A percentile compares a stretch with the other conserved stretches of the same genome.
Conservation (phyloP, 768 basidiomycete genomes). For the Leccinum disarticulatum region DNA sequence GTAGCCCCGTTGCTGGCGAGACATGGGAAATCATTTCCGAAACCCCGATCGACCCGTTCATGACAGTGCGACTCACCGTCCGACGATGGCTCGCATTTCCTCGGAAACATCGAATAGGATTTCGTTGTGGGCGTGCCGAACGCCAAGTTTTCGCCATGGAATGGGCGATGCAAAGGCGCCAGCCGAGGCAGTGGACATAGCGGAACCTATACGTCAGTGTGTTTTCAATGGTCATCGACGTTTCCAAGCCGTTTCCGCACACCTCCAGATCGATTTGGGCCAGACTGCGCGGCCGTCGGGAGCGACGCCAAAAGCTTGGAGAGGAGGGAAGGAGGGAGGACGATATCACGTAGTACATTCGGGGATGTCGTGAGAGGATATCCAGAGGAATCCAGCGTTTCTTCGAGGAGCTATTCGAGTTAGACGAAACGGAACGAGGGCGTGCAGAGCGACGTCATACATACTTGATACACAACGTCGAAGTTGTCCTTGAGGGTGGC, state of each 20-base stretch:
- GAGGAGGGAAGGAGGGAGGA: constrained; percentile 86
- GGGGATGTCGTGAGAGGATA: constrained; percentile 90
- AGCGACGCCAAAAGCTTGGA: constrained; percentile 58
- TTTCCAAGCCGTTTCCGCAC: neutral
- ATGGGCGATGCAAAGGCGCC: constrained; percentile 83
- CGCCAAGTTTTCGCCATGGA: constrained; percentile 86
- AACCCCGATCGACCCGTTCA: neutral
- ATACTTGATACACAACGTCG: constrained; percentile 90
- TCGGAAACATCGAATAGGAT: constrained; percentile 92
- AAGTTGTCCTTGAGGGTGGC: constrained; percentile 86
- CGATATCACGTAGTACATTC: constrained; percentile 89
- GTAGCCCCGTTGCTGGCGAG: constrained; percentile 61
- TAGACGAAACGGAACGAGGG: neutral
- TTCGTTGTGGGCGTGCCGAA: constrained; percentile 86
- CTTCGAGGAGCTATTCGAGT: constrained; percentile 74
- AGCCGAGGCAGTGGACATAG: constrained; percentile 39
- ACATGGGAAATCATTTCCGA: neutral
- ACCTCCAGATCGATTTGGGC: constrained; percentile 31
- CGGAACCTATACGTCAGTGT: constrained; percentile 16
- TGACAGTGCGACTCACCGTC: constrained; percentile 22
- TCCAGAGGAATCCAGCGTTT: constrained; percentile 91
- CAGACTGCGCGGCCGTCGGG: constrained; percentile 26
- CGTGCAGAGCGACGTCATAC: constrained; percentile 13
- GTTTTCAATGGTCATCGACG: neutral
- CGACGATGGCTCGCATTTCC: constrained; percentile 56